A percentile compares a stretch with the other conserved stretches of the same genome.
Conservation (phyloP, 1,284 basidiomycete species). For the Puccinia horiana region DNA sequence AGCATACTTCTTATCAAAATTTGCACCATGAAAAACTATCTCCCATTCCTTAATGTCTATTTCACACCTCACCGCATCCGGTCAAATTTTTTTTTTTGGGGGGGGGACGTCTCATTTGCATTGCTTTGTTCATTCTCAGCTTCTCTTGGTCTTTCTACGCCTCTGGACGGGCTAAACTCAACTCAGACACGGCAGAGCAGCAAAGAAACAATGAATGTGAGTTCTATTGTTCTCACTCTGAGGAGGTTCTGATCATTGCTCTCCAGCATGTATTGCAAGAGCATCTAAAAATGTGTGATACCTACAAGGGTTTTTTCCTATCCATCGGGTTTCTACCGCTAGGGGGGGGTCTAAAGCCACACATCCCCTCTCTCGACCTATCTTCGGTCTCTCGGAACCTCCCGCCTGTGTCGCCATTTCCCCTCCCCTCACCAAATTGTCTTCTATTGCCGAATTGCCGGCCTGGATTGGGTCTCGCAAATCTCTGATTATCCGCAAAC, state of each 20-base stretch:
- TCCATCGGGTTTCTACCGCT: not conserved
- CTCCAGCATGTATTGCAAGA: too few species aligned
- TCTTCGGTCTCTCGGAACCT: not conserved
- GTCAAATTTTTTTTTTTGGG: not conserved
- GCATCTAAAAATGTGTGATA: not conserved
- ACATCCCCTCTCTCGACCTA: too few species aligned
- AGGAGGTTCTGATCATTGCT: too few species aligned
- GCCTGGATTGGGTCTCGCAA: too few species aligned
- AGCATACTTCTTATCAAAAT: not conserved
- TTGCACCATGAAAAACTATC: not conserved
- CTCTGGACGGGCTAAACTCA: too few species aligned
- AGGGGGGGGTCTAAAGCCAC: not conserved
- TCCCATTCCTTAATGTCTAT: conserved; percentile 2
- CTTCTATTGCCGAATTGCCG: too few species aligned
- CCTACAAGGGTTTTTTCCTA: not conserved
- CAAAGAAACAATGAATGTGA: too few species aligned
- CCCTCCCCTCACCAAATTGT: too few species aligned
- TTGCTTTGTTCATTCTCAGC: not conserved
- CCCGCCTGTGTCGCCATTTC: not conserved
- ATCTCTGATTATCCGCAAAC: not conserved
- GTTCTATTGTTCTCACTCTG: too few species aligned
- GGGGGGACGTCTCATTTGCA: too few species aligned
- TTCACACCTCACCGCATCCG: not conserved
- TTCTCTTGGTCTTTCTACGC: not conserved
- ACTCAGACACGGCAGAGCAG: not conserved